Evolutionary conservation across 2,329 filamentous ascomycete genomes (phyloP).

Genomic region (Paracamarosporium sp.): DNA sequence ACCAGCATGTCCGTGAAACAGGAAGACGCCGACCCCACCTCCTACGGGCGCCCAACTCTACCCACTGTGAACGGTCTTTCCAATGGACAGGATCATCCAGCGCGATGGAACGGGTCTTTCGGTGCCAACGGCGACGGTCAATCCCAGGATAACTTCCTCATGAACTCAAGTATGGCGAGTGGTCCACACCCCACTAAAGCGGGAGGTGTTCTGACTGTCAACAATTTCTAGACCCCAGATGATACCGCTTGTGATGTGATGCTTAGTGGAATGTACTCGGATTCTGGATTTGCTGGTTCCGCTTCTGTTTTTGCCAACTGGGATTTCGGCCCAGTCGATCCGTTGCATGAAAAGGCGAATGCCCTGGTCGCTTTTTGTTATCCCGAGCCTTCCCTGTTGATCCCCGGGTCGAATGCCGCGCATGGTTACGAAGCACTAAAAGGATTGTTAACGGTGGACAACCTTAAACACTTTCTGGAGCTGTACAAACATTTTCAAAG

Average conservation of each 20-base stretch:
- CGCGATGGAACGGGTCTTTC: slow-evolving; percentile 55
- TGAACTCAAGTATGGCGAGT: slow-evolving; percentile 55
- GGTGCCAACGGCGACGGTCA: slow-evolving; percentile 38
- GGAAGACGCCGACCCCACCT: slow-evolving; percentile 35
- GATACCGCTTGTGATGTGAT: slow-evolving; percentile 55
- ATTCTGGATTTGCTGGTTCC: slow-evolving; percentile 51
- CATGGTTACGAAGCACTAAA: slow-evolving; percentile 61
- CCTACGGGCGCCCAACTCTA: slow-evolving; percentile 42
- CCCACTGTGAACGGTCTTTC: slow-evolving; percentile 44
- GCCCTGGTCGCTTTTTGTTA: slow-evolving; percentile 59
- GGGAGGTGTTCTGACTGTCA: slow-evolving; percentile 50
- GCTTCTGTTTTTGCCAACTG: slow-evolving; percentile 48
- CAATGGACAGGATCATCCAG: slow-evolving; percentile 45
- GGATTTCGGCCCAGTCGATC: slow-evolving; percentile 51
- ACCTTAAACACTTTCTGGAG: slow-evolving; percentile 73
- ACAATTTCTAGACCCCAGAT: slow-evolving; percentile 50
- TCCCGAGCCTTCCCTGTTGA: slow-evolving; percentile 48
- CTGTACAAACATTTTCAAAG: slow-evolving; percentile 75
- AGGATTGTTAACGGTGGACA: slow-evolving; percentile 68
- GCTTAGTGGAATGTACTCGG: slow-evolving; percentile 57
- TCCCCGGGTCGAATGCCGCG: slow-evolving; percentile 40
- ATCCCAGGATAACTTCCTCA: slow-evolving; percentile 55
- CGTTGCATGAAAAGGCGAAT: slow-evolving; percentile 54
- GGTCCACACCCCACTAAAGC: slow-evolving; percentile 52
- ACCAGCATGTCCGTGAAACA: slow-evolving; percentile 44